Evolutionary conservation across 257 asterid genomes (phyloP).

Genomic region (Capsicum chinense): DNA sequence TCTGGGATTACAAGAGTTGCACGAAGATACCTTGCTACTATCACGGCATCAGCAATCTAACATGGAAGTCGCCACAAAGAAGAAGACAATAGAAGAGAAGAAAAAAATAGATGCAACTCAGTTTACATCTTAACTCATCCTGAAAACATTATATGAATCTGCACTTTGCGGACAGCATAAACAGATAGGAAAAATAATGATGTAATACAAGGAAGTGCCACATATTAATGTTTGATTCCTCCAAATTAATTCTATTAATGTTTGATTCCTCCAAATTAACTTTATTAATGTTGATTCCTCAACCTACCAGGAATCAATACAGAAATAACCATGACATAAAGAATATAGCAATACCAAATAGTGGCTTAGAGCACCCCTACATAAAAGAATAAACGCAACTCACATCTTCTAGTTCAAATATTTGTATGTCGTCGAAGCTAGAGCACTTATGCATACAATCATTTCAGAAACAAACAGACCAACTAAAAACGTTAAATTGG

Average conservation of each 20-base stretch:
- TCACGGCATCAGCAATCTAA: conserved; percentile 94
- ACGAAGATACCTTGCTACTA: conserved; percentile 84
- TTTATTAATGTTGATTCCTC: neutral
- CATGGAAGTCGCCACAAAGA: neutral
- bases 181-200: neutral
- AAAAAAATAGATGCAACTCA: neutral
- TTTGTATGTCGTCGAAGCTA: neutral
- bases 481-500: neutral
- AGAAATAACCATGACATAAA: neutral
- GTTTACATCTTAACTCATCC: neutral
- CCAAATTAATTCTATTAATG: neutral
- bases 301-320: neutral
- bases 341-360: neutral
- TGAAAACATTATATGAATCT: neutral
- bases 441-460: neutral
- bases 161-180: conserved; percentile 5
- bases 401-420: neutral
- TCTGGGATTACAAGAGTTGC: conserved; percentile 96
- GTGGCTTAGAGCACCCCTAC: conserved; percentile 18
- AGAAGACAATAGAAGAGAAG: conserved; percentile 26
- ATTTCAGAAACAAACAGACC: conserved; percentile 13
- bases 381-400: neutral
- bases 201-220: neutral
- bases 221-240: neutral
- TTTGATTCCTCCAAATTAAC: neutral